Conservation (phyloP, 225 moss, liverwort and hornwort genomes). For the Straminergon stramineum region DNA sequence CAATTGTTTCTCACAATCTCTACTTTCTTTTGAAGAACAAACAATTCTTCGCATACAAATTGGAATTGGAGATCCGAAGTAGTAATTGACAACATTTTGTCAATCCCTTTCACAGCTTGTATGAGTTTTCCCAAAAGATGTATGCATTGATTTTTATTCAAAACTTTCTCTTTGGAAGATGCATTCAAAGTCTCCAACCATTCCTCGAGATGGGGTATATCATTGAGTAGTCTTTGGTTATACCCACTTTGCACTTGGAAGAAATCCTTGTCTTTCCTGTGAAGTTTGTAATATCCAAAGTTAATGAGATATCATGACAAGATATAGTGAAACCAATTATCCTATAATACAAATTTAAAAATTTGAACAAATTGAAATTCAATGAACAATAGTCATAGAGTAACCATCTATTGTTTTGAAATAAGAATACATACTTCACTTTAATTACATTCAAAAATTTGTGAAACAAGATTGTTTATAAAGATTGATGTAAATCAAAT, state of each 20-base stretch:
- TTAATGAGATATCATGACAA: background rate
- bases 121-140: background rate
- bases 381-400: too few relatives aligned
- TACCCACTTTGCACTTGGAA: background rate
- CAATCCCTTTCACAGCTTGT: background rate
- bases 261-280: background rate
- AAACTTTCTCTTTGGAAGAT: background rate
- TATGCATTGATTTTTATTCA: background rate
- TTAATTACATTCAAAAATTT: background rate
- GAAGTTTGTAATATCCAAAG: background rate
- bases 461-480: background rate
- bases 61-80: background rate
- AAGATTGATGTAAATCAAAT: background rate
- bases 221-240: background rate
- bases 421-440: too few relatives aligned
- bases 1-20: background rate
- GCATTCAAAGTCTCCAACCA: background rate
- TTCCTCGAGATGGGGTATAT: background rate
- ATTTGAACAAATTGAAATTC: background rate
- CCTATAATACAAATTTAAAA: accelerated
- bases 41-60: background rate
- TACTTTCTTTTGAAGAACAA: background rate
- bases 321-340: background rate
- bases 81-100: background rate
- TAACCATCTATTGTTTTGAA: background rate